Conservation (phyloP, 176 grass and related monocot genomes). For the Eremochloa ophiuroides region DNA sequence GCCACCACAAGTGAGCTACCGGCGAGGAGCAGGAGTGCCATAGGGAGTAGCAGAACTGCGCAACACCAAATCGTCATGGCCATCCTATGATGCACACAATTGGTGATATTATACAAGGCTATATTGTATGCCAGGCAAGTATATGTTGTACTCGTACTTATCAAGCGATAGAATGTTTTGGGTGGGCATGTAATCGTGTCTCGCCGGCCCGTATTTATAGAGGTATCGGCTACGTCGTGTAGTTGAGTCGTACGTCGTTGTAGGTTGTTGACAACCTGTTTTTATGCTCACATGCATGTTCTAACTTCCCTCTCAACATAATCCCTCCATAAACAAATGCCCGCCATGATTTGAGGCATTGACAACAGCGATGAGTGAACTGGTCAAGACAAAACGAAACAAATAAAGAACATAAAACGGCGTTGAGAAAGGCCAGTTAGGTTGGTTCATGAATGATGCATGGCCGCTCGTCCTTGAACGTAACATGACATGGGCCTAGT, state of each 20-base stretch:
- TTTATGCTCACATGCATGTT: background rate
- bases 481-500: background rate
- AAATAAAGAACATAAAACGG: background rate
- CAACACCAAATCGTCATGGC: too few species aligned
- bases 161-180: too few species aligned
- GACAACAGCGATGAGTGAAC: background rate
- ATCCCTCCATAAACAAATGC: background rate
- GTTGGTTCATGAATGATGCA: too few species aligned
- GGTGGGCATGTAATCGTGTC: too few species aligned
- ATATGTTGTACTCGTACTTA: too few species aligned
- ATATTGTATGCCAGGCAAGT: too few species aligned
- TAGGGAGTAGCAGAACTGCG: background rate
- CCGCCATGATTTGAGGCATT: background rate
- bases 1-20: background rate
- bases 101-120: too few species aligned
- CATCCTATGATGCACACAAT: too few species aligned
- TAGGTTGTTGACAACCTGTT: background rate
- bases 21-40: background rate
- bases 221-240: too few species aligned
- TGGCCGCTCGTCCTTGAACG: background rate
- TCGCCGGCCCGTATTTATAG: too few species aligned
- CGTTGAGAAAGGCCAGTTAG: too few species aligned
- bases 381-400: background rate
- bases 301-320: background rate
- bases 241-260: background rate